A percentile compares a stretch with the other conserved stretches of the same genome.
These are phyloP conservation scores for Spathaspora sp. DNA, from an alignment of 1,139 yeast species.

Conservation along the genomic window DNA sequence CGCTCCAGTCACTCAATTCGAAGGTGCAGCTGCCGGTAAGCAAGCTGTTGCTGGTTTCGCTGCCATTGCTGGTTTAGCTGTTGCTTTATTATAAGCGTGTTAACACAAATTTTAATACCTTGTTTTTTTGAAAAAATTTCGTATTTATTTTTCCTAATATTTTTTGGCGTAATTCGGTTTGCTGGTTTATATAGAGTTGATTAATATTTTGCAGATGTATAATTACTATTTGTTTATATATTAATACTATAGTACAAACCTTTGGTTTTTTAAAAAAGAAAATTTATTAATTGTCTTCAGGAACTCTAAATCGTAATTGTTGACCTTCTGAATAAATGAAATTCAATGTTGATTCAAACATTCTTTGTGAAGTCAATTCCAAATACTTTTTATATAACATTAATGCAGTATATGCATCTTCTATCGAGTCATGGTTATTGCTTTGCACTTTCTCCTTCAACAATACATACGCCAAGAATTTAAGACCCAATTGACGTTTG, in stretches of 20 bases:
- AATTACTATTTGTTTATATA: background rate
- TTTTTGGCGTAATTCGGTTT: constrained; percentile 1
- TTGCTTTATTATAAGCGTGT: constrained; percentile 35
- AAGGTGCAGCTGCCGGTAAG: constrained; percentile 31
- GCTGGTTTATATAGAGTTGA: background rate
- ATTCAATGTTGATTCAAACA: constrained; percentile 60
- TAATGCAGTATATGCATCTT: constrained; percentile 90
- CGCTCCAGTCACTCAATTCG: constrained; percentile 21
- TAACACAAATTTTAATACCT: constrained; percentile 3
- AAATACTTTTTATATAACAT: constrained; percentile 70
- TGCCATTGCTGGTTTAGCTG: constrained; percentile 47
- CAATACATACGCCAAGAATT: constrained; percentile 81
- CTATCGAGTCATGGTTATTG: constrained; percentile 95
- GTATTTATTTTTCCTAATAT: background rate
- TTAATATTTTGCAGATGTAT: background rate
- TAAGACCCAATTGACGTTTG: constrained; percentile 78
- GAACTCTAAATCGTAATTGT: constrained; percentile 42
- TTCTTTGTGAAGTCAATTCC: constrained; percentile 57
- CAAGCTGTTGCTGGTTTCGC: constrained; percentile 36
- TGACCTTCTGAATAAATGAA: constrained; percentile 77
- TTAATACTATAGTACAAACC: constrained; percentile 1
- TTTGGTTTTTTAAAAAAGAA: background rate
- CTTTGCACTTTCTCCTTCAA: constrained; percentile 78
- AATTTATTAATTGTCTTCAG: constrained; percentile 18
- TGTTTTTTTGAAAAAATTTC: constrained; percentile 3